Percentiles rank a stretch among this genome's conserved stretches.
Evolutionary conservation across 192 early-diverging fungal species (phyloP).

Genomic region (Glomus cerebriforme): DNA sequence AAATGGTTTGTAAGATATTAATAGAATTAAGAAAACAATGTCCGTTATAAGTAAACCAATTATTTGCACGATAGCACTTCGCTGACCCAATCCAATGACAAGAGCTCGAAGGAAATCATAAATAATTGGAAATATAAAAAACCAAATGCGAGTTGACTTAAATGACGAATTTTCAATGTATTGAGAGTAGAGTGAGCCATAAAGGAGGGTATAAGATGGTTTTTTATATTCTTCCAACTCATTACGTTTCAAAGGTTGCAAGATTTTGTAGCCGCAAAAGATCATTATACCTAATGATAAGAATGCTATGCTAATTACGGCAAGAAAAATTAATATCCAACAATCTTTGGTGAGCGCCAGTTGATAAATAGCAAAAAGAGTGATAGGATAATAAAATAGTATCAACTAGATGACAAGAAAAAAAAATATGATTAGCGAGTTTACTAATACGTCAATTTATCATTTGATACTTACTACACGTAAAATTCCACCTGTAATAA

Average conservation of each 20-base stretch:
- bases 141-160: slow-evolving; percentile 18
- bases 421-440: background rate
- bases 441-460: background rate
- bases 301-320: background rate
- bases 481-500: slow-evolving; percentile 20
- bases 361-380: slow-evolving; percentile 9
- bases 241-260: background rate
- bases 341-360: slow-evolving; percentile 1
- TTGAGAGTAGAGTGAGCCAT: slow-evolving; percentile 15
- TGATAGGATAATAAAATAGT: slow-evolving; percentile 26
- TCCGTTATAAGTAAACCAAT: background rate
- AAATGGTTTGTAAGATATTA: background rate
- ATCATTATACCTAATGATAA: background rate
- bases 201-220: background rate
- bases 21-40: background rate
- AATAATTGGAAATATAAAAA: background rate
- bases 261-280: slow-evolving; percentile 11
- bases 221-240: background rate
- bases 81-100: background rate
- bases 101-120: slow-evolving; percentile 23
- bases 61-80: background rate
- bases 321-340: slow-evolving; percentile 5
- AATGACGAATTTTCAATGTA: background rate
- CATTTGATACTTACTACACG: slow-evolving; percentile 17
- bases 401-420: background rate